These are phyloP conservation scores for Metarhizium robertsii DNA, from an alignment of 2,329 filamentous ascomycete genomes.

Conservation along the genomic window DNA sequence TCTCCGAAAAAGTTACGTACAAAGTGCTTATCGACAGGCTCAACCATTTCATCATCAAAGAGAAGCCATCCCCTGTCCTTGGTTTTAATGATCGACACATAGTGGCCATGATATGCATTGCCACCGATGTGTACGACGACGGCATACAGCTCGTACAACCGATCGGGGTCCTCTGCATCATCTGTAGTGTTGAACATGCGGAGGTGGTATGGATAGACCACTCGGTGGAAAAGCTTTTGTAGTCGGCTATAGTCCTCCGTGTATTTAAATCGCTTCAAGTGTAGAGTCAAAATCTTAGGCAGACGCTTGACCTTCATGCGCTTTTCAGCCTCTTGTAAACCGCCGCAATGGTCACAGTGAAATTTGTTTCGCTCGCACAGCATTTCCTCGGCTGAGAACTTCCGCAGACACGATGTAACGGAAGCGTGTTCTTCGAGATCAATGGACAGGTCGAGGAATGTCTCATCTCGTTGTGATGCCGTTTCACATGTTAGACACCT, in stretches of 20 bases:
- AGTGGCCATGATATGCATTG: slow-evolving; percentile 94
- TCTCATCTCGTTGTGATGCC: slow-evolving; percentile 87
- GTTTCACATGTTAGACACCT: slow-evolving; percentile 95
- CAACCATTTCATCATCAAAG: slow-evolving; percentile 97
- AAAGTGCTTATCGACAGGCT: slow-evolving; percentile 93
- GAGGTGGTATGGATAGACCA: slow-evolving; percentile 94
- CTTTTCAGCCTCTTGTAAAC: slow-evolving; percentile 95
- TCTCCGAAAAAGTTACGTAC: slow-evolving; percentile 97
- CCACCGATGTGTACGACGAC: slow-evolving; percentile 96
- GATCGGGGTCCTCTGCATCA: slow-evolving; percentile 85
- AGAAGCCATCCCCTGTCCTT: slow-evolving; percentile 91
- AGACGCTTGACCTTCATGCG: slow-evolving; percentile 97
- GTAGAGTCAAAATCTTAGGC: slow-evolving; percentile 82
- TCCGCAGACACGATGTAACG: slow-evolving; percentile 86
- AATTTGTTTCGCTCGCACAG: slow-evolving; percentile 98
- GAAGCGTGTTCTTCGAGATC: slow-evolving; percentile 93
- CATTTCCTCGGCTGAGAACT: slow-evolving; percentile 98
- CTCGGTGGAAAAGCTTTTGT: slow-evolving; percentile 93
- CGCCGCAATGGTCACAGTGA: slow-evolving; percentile 94
- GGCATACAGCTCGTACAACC: slow-evolving; percentile 91
- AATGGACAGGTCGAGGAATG: slow-evolving; percentile 91
- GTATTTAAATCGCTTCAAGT: slow-evolving; percentile 97
- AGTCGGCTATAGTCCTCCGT: slow-evolving; percentile 89
- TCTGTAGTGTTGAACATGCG: slow-evolving; percentile 97
- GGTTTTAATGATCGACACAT: slow-evolving; percentile 96